Evolutionary conservation across 2,329 filamentous ascomycete species (phyloP).

Genomic region (Ophiosphaerella herpotricha): DNA sequence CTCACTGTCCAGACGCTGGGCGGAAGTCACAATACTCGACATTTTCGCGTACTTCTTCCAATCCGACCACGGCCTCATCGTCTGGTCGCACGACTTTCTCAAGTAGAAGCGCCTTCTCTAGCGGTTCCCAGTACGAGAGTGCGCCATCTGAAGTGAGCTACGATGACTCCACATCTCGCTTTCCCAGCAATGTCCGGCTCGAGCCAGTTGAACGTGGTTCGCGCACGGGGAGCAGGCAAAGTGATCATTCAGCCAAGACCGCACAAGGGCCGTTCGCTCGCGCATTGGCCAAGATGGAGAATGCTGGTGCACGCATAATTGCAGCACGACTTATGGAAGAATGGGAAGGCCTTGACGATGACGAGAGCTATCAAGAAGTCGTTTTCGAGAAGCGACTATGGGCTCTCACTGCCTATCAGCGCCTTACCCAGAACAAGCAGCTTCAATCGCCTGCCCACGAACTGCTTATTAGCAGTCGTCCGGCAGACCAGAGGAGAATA

Average conservation of each 20-base stretch:
- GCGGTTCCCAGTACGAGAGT: conserved; percentile 20
- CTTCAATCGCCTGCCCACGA: conserved; percentile 33
- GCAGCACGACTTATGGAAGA: conserved; percentile 31
- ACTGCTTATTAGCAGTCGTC: conserved; percentile 23
- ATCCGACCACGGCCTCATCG: conserved; percentile 17
- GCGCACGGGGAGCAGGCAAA: conserved; percentile 25
- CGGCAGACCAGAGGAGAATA: conserved; percentile 26
- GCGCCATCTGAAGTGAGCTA: conserved; percentile 20
- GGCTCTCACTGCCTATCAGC: conserved; percentile 32
- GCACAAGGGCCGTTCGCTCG: conserved; percentile 26
- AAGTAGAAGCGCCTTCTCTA: conserved; percentile 25
- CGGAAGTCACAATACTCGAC: conserved; percentile 21
- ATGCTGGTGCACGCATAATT: conserved; percentile 30
- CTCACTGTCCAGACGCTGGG: conserved; percentile 4
- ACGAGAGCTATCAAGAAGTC: conserved; percentile 31
- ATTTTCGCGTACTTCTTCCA: conserved; percentile 23
- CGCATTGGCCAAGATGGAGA: conserved; percentile 32
- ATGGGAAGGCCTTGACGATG: conserved; percentile 33
- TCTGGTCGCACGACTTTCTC: conserved; percentile 19
- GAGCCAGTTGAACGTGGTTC: conserved; percentile 26
- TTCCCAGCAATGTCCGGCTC: conserved; percentile 19
- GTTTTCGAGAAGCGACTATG: conserved; percentile 35
- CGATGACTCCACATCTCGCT: conserved; percentile 6
- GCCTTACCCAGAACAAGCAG: conserved; percentile 33
- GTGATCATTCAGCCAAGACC: conserved; percentile 21